These are phyloP conservation scores for Aureobasidium sp. DNA, from an alignment of 2,329 filamentous ascomycete genomes.

Conservation along the genomic window DNA sequence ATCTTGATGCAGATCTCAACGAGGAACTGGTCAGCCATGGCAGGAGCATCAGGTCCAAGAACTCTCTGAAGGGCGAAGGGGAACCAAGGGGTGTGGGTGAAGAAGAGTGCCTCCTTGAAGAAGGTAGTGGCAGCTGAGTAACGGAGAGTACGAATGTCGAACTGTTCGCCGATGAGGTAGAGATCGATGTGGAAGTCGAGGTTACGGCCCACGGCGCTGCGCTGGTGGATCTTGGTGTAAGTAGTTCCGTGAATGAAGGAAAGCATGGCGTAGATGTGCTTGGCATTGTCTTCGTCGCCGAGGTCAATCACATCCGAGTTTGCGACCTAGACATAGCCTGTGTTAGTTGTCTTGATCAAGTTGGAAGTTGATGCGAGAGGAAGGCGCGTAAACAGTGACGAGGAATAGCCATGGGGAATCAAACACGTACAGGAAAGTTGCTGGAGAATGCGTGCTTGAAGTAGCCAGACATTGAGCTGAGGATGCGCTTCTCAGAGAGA, in stretches of 20 bases:
- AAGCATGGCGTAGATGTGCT: neutral
- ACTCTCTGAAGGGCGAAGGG: neutral
- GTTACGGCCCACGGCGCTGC: neutral
- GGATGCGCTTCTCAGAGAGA: neutral
- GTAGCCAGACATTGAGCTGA: neutral
- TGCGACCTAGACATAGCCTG: neutral
- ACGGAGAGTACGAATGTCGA: neutral
- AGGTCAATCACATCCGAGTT: neutral
- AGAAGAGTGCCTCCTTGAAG: neutral
- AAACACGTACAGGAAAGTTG: neutral
- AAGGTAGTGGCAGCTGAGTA: neutral
- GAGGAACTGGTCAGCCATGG: neutral
- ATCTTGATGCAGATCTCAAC: neutral
- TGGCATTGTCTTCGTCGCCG: neutral
- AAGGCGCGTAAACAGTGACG: neutral
- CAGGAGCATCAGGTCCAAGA: neutral
- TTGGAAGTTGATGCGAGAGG: neutral
- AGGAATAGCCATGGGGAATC: too few species aligned
- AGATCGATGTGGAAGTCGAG: conserved; percentile 5
- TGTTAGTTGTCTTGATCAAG: neutral
- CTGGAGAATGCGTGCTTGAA: neutral
- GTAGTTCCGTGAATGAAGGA: neutral
- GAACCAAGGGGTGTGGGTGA: neutral
- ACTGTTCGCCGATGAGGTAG: conserved; percentile 3
- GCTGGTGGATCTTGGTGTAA: neutral